Base-by-base conservation (phyloP, 2,329 filamentous ascomycete species). In the Trichoderma atrobrunneum region DNA sequence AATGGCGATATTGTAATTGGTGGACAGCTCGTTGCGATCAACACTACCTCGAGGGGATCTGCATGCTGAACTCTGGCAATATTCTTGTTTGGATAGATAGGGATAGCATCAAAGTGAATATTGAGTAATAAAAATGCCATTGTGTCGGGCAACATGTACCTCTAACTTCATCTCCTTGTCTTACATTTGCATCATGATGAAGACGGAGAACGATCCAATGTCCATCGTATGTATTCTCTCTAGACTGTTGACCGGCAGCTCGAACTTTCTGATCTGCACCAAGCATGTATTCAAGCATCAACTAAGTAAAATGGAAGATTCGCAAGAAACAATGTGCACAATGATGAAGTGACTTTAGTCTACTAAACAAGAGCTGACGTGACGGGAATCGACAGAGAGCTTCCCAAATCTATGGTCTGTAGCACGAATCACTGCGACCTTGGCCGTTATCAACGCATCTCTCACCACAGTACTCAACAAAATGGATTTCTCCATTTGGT, bases 11-110 rank as follows among this genome's bases (percentile, higher is more conserved):
- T 18, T 7, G 12, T 71, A 2, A 65, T 71, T 21, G 61, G 61
- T 5, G 69, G 61, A 48, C 69, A 71, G 1, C 51, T 71, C 3
- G 69, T 71, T 71, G 69, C 61, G 1, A 51, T 71, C 6, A 34
- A 34, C 12, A 71, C 69, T 3, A 65, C 18, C 2, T 71, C 61
- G 3, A 71, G 34, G 21, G 69, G 69, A 26, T 71, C 61, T 11
- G 54, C 51, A 10, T 65, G 69, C 26, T 65, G 8, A 60, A 18
- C 7, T 12, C 21, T 4, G 5, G 4, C 16, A 11, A 11, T n/a
- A 8, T 10, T 28, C 34, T 34, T 21, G 5, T 43, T 26, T 24
- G 2, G 32, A 16, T 12, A n/a, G 1, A 56, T n/a, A 26, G 32
- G 18, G n/a, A 5, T 8, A 16, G 32, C 24, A 11, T 3, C 7